Conservation (phyloP, 805 yeast genomes). For the Zygosaccharomyces pseudorouxii region DNA sequence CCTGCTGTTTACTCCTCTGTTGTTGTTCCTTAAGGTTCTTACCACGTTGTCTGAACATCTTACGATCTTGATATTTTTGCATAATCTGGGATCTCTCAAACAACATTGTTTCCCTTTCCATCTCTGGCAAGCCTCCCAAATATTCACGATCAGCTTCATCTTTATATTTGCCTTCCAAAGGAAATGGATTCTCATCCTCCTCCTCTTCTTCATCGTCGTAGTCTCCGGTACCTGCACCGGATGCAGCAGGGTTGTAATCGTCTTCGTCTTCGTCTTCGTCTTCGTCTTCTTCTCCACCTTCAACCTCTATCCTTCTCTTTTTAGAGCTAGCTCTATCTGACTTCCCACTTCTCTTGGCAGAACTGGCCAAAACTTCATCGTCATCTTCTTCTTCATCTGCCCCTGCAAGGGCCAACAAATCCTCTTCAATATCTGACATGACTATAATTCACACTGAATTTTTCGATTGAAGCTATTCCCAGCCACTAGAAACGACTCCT, state of each 20-base stretch:
- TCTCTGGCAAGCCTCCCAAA: slow-evolving; percentile 73
- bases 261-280: slow-evolving; percentile 35
- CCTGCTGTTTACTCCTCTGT: slow-evolving; percentile 26
- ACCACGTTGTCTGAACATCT: slow-evolving; percentile 78
- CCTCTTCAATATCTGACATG: slow-evolving; percentile 91
- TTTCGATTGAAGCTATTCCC: neutral
- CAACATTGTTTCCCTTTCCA: slow-evolving; percentile 84
- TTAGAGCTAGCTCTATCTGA: slow-evolving; percentile 33
- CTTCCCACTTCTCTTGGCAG: slow-evolving; percentile 25
- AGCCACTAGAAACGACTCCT: neutral
- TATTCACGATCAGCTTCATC: slow-evolving; percentile 70
- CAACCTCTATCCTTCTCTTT: slow-evolving; percentile 34
- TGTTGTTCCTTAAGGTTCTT: slow-evolving; percentile 39
- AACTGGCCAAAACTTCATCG: slow-evolving; percentile 30
- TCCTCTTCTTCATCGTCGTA: slow-evolving; percentile 38
- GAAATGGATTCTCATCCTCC: slow-evolving; percentile 69
- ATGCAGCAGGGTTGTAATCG: slow-evolving; percentile 36
- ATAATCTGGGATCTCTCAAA: slow-evolving; percentile 91
- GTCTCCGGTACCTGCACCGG: slow-evolving; percentile 24
- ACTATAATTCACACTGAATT: neutral
- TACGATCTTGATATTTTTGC: slow-evolving; percentile 82
- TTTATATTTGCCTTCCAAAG: slow-evolving; percentile 85
- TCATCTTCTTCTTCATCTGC: slow-evolving; percentile 46
- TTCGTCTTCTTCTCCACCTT: slow-evolving; percentile 34
- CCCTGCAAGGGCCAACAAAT: slow-evolving; percentile 92